These are phyloP conservation scores for Paraphoma sp. DNA, from an alignment of 2,329 filamentous ascomycete species.

Conservation along the genomic window DNA sequence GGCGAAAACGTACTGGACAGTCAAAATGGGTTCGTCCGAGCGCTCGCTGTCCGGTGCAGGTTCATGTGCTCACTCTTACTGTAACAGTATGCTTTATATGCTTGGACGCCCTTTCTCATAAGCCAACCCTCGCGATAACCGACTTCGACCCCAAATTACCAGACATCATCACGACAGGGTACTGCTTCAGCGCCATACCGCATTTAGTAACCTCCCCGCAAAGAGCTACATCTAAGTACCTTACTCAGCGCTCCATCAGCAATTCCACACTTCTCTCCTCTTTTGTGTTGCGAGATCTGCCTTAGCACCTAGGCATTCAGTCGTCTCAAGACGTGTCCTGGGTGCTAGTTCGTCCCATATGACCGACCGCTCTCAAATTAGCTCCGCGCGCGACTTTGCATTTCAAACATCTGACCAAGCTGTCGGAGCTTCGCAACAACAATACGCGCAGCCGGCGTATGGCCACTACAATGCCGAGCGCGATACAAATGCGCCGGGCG, in stretches of 20 bases:
- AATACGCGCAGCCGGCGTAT: conserved; percentile 20
- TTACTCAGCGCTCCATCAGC: conserved; percentile 37
- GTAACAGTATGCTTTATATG: not conserved
- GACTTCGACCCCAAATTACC: not conserved
- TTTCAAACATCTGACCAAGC: conserved; percentile 45
- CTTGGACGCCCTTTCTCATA: not conserved
- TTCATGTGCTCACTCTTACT: not conserved
- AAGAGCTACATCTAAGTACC: conserved; percentile 7
- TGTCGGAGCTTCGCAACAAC: conserved; percentile 23
- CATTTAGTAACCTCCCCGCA: conserved; percentile 15
- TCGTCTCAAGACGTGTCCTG: conserved; percentile 17
- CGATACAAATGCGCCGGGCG: conserved; percentile 26
- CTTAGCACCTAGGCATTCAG: conserved; percentile 8
- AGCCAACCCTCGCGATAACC: not conserved
- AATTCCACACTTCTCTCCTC: conserved; percentile 4
- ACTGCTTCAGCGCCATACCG: conserved; percentile 2
- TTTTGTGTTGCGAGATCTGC: conserved; percentile 7
- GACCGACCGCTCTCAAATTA: conserved; percentile 33
- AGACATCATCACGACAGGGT: not conserved
- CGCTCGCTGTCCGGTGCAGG: not conserved
- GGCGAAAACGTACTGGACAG: not conserved
- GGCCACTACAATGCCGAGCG: conserved; percentile 35
- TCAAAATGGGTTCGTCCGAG: conserved; percentile 5
- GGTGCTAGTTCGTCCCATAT: conserved; percentile 30
- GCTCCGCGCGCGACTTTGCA: conserved; percentile 35